Evolutionary conservation across 495 filamentous ascomycete species (phyloP).

Genomic region (Friedmanniomyces simplex): DNA sequence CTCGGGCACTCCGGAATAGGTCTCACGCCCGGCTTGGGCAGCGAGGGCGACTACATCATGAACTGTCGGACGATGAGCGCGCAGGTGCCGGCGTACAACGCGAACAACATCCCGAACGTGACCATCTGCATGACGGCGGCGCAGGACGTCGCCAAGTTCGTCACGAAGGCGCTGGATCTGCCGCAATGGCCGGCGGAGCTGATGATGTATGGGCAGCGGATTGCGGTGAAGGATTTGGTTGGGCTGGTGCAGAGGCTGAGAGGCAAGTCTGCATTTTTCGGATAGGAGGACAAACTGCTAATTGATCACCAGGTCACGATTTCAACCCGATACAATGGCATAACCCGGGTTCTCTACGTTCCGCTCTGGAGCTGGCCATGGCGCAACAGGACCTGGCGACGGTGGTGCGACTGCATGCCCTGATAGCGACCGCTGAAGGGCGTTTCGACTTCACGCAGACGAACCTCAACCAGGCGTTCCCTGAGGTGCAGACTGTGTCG

Average conservation of each 20-base stretch:
- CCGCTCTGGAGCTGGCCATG: conserved; percentile 26
- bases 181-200: conserved; percentile 56
- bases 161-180: conserved; percentile 51
- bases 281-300: background rate
- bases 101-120: conserved; percentile 37
- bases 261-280: conserved; percentile 23
- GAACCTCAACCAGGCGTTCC: conserved; percentile 35
- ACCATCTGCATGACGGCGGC: conserved; percentile 56
- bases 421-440: conserved; percentile 41
- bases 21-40: conserved; percentile 34
- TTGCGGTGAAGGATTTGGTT: conserved; percentile 31
- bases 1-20: conserved; percentile 47
- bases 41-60: conserved; percentile 54
- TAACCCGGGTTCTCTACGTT: conserved; percentile 17
- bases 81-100: conserved; percentile 44
- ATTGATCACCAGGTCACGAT: conserved; percentile 2
- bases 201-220: conserved; percentile 50
- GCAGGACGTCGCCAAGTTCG: conserved; percentile 54
- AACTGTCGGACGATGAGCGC: conserved; percentile 47
- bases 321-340: conserved; percentile 18
- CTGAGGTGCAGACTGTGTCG: conserved; percentile 31
- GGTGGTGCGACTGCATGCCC: conserved; percentile 27
- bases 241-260: conserved; percentile 18
- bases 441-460: conserved; percentile 38
- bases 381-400: conserved; percentile 17